These are phyloP conservation scores for Senna siamea DNA, from an alignment of 306 rosid genomes.

Conservation along the genomic window DNA sequence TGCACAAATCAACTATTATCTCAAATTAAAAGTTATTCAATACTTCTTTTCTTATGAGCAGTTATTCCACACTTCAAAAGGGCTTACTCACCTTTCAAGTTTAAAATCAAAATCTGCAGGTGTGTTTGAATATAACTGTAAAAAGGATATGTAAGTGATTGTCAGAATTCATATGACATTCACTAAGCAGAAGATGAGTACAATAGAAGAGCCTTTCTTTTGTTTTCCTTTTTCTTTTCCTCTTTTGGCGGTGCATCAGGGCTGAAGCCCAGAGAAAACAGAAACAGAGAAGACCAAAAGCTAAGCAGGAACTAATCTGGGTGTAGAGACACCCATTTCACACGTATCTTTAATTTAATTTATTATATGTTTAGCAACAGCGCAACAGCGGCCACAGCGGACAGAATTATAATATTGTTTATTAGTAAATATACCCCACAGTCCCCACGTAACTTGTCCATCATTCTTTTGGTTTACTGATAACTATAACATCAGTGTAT, in stretches of 20 bases:
- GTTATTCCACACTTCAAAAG: slow-evolving; percentile 25
- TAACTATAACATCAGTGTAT: neutral
- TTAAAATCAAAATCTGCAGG: slow-evolving; percentile 98
- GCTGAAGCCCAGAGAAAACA: too few species aligned
- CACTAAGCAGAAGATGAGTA: too few species aligned
- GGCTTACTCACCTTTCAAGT: slow-evolving; percentile 68
- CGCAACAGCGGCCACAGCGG: too few species aligned
- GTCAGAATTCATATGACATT: neutral
- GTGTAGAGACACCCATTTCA: too few species aligned
- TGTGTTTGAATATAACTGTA: slow-evolving; percentile 90
- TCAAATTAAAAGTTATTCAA: slow-evolving; percentile 26
- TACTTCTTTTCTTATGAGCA: neutral
- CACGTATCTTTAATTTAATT: too few species aligned
- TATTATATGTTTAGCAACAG: too few species aligned
- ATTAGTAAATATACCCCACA: neutral
- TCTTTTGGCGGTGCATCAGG: too few species aligned
- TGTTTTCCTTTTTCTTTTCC: too few species aligned
- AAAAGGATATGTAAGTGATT: slow-evolving; percentile 20
- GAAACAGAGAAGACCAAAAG: too few species aligned
- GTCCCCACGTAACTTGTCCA: neutral
- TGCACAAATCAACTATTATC: slow-evolving; percentile 48
- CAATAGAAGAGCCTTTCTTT: too few species aligned
- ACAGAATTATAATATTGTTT: neutral
- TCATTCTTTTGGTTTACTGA: slow-evolving; percentile 9
- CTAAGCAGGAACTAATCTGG: too few species aligned